Base-by-base conservation (phyloP, 768 basidiomycete species). In the Phaffia australis region DNA sequence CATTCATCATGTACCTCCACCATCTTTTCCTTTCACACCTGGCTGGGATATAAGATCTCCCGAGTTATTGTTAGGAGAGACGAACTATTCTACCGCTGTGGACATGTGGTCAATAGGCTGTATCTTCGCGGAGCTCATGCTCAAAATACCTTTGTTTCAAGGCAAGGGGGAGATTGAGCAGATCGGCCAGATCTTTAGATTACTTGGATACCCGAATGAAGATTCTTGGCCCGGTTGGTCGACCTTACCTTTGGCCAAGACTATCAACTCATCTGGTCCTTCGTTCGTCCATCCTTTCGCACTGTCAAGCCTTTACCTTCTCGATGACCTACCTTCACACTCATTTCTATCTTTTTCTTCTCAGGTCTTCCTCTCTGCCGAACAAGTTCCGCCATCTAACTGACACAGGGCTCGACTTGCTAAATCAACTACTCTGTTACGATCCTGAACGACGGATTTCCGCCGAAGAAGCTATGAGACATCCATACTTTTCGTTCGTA, bases 31-130 rank as follows among this genome's bases (percentile, higher is more conserved):
- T 49, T n/a, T 25, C 67, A 42, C 4, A 42, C 35, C 35, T 11
- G 35, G 35, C 35, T 54, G n/a, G 52, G 52, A 23, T 51, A 65
- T 7, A 74, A 95, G 92, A 50, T 89, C 93, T 9, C 95, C 95
- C 1, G 95, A 98, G 79, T 88, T 99, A 56, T 80, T 99, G 19
- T 80, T 99, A 30, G 95, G 94, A 16, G 89, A 89, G 16, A 88
- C 84, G 66, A 88, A 86, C 47, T 99, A 99, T 76, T 88, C 90
- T 18, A 99, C 94, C 23, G 87, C 93, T 0, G 84, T 99, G 65
- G 95, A 99, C 75, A 84, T 98, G 83, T 99, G 95, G 95, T 94
- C 90, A 58, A 90, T 95, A 14, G 95, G 95, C 9, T 99, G 95
- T 79, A 97, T 99, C 71, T 97, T 98, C 73, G 93, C 89, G 18